Conservation (phyloP, 257 asterid genomes). For the Primulina huaijiensis region DNA sequence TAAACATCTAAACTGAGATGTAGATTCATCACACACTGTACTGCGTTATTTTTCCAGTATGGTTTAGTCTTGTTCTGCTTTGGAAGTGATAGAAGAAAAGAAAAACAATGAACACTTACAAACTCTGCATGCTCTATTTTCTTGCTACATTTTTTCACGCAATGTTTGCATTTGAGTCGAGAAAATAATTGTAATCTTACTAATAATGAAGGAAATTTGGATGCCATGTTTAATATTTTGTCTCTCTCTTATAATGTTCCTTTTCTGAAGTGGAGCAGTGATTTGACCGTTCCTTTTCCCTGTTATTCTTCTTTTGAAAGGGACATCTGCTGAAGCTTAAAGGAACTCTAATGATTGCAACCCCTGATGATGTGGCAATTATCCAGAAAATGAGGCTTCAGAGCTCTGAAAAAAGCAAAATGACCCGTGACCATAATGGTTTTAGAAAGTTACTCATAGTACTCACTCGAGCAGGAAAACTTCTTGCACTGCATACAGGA, state of each 20-base stretch:
- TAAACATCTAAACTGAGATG: slow-evolving; percentile 15
- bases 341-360: slow-evolving; percentile 90
- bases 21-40: slow-evolving; percentile 16
- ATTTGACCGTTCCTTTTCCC: slow-evolving; percentile 26
- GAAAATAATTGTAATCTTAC: slow-evolving; percentile 3
- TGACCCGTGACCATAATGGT: slow-evolving; percentile 92
- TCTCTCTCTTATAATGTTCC: slow-evolving; percentile 6
- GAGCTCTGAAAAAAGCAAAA: slow-evolving; percentile 83
- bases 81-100: background rate
- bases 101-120: background rate
- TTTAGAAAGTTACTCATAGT: slow-evolving; percentile 77
- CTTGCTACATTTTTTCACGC: slow-evolving; percentile 2
- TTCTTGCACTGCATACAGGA: slow-evolving; percentile 90
- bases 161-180: slow-evolving; percentile 10
- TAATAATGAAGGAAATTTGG: background rate
- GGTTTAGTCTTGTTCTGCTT: slow-evolving; percentile 20
- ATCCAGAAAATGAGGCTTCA: slow-evolving; percentile 75
- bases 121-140: slow-evolving; percentile 8
- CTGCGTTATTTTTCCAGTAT: slow-evolving; percentile 9
- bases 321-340: slow-evolving; percentile 93
- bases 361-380: slow-evolving; percentile 84
- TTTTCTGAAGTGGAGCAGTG: slow-evolving; percentile 18
- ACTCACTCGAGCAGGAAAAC: slow-evolving; percentile 84
- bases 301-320: slow-evolving; percentile 36
- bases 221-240: slow-evolving; percentile 20